Base-by-base conservation (phyloP, 2,329 filamentous ascomycete species). In the Magnaporthiopsis rhizophila region DNA sequence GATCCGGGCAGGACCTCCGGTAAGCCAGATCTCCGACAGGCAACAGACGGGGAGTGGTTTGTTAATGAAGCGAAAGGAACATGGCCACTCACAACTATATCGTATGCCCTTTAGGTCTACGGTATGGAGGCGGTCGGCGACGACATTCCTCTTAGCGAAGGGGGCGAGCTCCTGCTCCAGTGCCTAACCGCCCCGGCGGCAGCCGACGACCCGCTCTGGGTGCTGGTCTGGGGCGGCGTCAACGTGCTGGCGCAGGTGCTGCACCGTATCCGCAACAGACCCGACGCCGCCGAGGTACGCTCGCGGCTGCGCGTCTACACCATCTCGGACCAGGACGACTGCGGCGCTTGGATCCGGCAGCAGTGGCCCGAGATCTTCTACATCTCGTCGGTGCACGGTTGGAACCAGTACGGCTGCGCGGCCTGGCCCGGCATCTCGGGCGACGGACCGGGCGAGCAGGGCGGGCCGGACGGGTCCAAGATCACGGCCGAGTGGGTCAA, bases 271-370 rank as follows among this genome's bases (percentile, higher is more conserved):
- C 72, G 74, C 34, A 65, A 69, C 21, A 70, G 71, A 2, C 66
- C 66, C 0, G 74, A 79, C 3, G 68, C 73, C 1, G 69, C 71
- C 0, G 65, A 62, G 0, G 74, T 82, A n/a, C 69, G 74, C 2
- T 68, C 69, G 2, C 78, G 77, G 63, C 67, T 81, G 3, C 74
- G 79, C 30, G 74, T 80, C 11, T 80, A 81, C 67, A 73, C 81
- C 34, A 81, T 83, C 62, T 82, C 80, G n/a, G 81, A 83, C 65
- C 81, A 83, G 67, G 81, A 84, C 62, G 77, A 84, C 63, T 77
- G 80, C 0, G 80, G 80, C 0, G 70, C 76, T 2, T 83, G 80
- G 81, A 79, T 84, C 56, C 78, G 81, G n/a, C 71, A 74, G 56
- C 76, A 76, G n/a, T 83, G 78, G 63, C 79, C 82, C 0, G 75